phyloP scores from a whole-genome alignment of 2,329 filamentous ascomycete species.

The Xylaria multiplex region DNA sequence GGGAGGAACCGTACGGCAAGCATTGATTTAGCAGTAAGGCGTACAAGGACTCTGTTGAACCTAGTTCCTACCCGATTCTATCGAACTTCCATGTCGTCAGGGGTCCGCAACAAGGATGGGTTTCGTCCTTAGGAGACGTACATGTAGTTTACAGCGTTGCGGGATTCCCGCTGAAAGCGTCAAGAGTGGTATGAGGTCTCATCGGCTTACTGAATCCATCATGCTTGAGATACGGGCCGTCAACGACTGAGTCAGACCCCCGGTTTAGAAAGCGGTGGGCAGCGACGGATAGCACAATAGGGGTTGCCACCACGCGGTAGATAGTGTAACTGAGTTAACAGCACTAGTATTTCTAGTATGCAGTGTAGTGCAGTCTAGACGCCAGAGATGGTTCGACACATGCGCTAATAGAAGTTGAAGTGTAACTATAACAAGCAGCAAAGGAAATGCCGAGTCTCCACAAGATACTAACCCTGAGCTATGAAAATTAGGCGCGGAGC shows the following conservation, averaged over 20 bases:
- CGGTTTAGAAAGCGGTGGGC: background rate
- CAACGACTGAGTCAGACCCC: slow-evolving; percentile 9
- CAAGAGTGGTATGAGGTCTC: background rate
- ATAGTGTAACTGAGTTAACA: background rate
- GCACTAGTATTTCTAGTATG: background rate
- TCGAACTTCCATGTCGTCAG: slow-evolving; percentile 4
- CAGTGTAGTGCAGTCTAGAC: background rate
- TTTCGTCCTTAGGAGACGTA: background rate
- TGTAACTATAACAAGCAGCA: background rate
- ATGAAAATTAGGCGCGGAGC: background rate
- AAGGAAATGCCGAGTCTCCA: slow-evolving; percentile 11
- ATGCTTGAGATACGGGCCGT: background rate
- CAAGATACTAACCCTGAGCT: background rate
- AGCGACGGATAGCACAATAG: background rate
- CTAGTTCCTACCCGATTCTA: background rate
- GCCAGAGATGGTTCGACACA: background rate
- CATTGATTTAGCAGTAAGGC: background rate
- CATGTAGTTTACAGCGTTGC: background rate
- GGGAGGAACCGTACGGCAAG: background rate
- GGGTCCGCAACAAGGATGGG: slow-evolving; percentile 2
- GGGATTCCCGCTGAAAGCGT: background rate
- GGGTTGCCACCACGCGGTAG: background rate
- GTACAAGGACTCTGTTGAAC: background rate
- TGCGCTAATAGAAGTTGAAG: background rate
- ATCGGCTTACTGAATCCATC: background rate